phyloP scores from a whole-genome alignment of 78 protist species.

The Dictyostelium firmibasis region DNA sequence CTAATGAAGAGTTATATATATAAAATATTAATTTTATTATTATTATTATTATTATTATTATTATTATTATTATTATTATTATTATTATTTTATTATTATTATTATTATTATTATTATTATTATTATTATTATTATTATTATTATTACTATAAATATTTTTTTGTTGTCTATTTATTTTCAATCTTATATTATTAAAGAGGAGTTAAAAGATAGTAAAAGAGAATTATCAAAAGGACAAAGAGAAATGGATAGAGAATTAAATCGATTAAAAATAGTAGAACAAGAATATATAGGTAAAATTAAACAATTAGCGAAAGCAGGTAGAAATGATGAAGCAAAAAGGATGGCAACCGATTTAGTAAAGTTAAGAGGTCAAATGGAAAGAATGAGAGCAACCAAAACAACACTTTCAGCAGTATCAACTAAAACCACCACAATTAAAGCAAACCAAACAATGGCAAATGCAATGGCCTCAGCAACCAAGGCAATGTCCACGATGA shows the following conservation, averaged over 20 bases:
- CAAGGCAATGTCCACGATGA: conserved; percentile 39
- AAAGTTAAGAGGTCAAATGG: conserved; percentile 38
- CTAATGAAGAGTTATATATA: too few relatives aligned
- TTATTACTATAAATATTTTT: too few relatives aligned
- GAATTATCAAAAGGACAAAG: conserved; percentile 35
- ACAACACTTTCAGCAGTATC: conserved; percentile 45
- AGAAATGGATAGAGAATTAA: conserved; percentile 57
- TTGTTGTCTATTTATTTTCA: background rate
- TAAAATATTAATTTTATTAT: too few relatives aligned
- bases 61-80: too few relatives aligned
- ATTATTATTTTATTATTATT: background rate
- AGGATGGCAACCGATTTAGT: conserved; percentile 50
- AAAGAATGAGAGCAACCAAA: conserved; percentile 46
- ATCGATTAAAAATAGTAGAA: conserved; percentile 12
- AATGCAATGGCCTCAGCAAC: conserved; percentile 60
- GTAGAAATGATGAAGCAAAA: conserved; percentile 44
- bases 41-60: too few relatives aligned
- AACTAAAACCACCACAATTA: conserved; percentile 35
- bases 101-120: background rate
- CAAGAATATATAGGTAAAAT: conserved; percentile 9
- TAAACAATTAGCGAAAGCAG: conserved; percentile 23
- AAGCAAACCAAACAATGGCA: background rate
- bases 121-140: too few relatives aligned
- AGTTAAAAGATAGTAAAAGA: conserved; percentile 47
- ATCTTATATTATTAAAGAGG: background rate